These are phyloP conservation scores for Aspergillus phoenicis DNA, from an alignment of 2,329 filamentous ascomycete species.

Conservation along the genomic window DNA sequence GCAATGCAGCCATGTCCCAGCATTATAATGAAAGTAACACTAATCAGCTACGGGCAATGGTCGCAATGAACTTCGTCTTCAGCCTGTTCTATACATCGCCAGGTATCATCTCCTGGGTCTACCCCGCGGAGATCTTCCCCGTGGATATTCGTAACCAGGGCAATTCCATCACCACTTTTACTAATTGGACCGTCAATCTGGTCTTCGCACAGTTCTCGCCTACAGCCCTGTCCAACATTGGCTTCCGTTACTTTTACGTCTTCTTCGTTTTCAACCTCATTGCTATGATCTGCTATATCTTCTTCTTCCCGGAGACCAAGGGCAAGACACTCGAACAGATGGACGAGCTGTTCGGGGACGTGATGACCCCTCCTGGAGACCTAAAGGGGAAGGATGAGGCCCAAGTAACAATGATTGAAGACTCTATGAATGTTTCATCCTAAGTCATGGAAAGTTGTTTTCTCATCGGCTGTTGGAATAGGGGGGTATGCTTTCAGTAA, in stretches of 20 bases:
- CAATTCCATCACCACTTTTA: conserved; percentile 45
- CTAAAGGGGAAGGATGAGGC: too few species aligned
- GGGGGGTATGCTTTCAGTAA: too few species aligned
- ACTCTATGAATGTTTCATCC: too few species aligned
- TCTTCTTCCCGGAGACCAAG: conserved; percentile 38
- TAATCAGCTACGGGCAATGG: conserved; percentile 45
- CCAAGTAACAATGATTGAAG: too few species aligned
- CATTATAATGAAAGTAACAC: conserved; percentile 36
- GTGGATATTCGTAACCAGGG: conserved; percentile 44
- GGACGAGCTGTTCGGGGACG: conserved; percentile 29
- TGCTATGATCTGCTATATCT: conserved; percentile 37
- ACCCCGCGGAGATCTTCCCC: conserved; percentile 50
- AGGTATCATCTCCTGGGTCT: conserved; percentile 49
- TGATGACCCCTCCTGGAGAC: not conserved
- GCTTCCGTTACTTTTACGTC: conserved; percentile 52
- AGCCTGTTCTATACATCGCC: conserved; percentile 47
- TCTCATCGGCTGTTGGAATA: too few species aligned
- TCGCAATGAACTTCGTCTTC: conserved; percentile 51
- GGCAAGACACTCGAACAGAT: conserved; percentile 34
- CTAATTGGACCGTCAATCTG: conserved; percentile 50
- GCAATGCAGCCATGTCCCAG: conserved; percentile 44
- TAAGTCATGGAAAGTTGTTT: too few species aligned
- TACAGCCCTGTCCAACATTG: conserved; percentile 42
- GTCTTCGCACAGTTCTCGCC: conserved; percentile 54
- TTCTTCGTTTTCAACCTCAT: conserved; percentile 52